A percentile compares a stretch with the other conserved stretches of the same genome.
These are phyloP conservation scores for Cystobasidium ongulense DNA, from an alignment of 768 basidiomycete genomes.

Conservation along the genomic window DNA sequence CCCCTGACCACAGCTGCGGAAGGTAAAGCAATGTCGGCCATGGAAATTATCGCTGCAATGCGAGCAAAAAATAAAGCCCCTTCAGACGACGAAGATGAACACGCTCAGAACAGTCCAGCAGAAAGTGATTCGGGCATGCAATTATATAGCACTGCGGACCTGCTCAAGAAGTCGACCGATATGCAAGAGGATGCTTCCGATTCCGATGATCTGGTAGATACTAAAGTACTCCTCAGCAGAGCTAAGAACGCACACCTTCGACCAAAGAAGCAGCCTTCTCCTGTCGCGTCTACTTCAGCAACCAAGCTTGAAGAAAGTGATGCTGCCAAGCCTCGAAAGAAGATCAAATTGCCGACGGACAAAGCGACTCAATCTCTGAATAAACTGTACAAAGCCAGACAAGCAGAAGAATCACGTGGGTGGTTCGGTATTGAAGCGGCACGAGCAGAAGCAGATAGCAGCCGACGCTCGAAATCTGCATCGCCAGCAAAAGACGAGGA, in stretches of 20 bases:
- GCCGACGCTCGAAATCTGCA: not conserved
- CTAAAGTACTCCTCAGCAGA: not conserved
- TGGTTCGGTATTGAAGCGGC: constrained; percentile 22
- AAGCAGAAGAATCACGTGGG: constrained; percentile 8
- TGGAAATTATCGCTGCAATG: constrained; percentile 8
- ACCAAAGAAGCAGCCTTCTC: not conserved
- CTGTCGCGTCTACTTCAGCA: not conserved
- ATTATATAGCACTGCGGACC: not conserved
- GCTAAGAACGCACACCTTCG: not conserved
- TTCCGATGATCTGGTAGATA: not conserved
- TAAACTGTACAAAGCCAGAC: not conserved
- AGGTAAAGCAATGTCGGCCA: not conserved
- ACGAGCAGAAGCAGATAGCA: not conserved
- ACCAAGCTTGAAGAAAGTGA: not conserved
- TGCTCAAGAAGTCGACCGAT: not conserved
- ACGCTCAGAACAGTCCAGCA: not conserved
- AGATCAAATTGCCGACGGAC: not conserved
- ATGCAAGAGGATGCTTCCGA: not conserved
- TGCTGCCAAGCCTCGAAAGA: not conserved
- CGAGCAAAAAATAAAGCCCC: not conserved
- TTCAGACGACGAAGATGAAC: not conserved
- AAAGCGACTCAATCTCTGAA: not conserved
- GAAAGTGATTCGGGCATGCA: not conserved
- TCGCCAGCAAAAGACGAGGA: not conserved
- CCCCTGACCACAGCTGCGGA: not conserved